A percentile compares a stretch with the other conserved stretches of the same genome.
phyloP scores from a whole-genome alignment of 2,329 filamentous ascomycete genomes.

The Penicillium sumatraense region DNA sequence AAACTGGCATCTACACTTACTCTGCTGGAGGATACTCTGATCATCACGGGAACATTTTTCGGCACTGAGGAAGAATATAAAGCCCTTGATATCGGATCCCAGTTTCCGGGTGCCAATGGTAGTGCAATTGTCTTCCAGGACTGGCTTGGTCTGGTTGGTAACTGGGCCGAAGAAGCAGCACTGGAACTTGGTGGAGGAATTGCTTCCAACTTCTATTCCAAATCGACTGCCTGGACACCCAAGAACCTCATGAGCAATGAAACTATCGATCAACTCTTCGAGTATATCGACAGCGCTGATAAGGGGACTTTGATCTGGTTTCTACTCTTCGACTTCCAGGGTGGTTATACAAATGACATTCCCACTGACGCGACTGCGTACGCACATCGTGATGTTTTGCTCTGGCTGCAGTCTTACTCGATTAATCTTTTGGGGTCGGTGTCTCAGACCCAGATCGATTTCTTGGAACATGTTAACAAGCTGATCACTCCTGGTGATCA shows the following conservation, averaged over 20 bases:
- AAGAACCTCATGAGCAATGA: slow-evolving; percentile 54
- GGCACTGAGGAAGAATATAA: slow-evolving; percentile 63
- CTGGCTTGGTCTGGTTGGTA: slow-evolving; percentile 33
- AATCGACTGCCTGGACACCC: slow-evolving; percentile 58
- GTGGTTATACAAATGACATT: slow-evolving; percentile 63
- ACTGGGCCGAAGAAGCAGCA: slow-evolving; percentile 31
- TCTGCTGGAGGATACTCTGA: slow-evolving; percentile 57
- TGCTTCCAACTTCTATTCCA: slow-evolving; percentile 59
- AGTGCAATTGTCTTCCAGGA: slow-evolving; percentile 32
- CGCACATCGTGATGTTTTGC: slow-evolving; percentile 65
- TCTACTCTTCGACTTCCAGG: slow-evolving; percentile 65
- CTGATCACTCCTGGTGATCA: slow-evolving; percentile 24
- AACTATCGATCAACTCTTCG: slow-evolving; percentile 57
- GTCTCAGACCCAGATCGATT: slow-evolving; percentile 51
- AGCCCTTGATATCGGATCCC: slow-evolving; percentile 35
- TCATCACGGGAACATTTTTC: slow-evolving; percentile 67
- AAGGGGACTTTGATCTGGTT: slow-evolving; percentile 62
- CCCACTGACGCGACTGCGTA: slow-evolving; percentile 62
- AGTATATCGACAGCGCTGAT: slow-evolving; percentile 55
- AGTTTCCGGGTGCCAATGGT: slow-evolving; percentile 26
- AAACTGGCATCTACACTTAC: slow-evolving; percentile 64
- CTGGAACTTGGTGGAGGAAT: slow-evolving; percentile 42
- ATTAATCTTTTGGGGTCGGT: slow-evolving; percentile 54
- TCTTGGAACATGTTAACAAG: slow-evolving; percentile 57
- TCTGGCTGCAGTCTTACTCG: slow-evolving; percentile 66